These are phyloP conservation scores for Phytopythium oedochilum DNA, from an alignment of 352 stramenopile genomes.

Conservation along the genomic window DNA sequence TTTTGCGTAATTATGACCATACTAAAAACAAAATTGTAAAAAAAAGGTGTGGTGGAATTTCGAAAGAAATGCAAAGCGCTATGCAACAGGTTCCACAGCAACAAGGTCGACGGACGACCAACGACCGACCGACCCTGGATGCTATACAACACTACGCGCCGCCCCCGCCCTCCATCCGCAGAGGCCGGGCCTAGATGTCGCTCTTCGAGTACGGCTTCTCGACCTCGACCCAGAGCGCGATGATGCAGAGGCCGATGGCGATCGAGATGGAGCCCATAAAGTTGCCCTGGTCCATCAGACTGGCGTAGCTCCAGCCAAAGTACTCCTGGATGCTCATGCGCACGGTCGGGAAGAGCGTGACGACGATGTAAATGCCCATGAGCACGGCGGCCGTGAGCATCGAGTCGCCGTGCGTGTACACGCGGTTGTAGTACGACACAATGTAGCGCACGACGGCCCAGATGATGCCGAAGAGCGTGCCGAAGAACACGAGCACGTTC, in stretches of 20 bases:
- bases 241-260: constrained; percentile 77
- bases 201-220: constrained; percentile 44
- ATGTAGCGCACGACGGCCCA: constrained; percentile 84
- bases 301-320: constrained; percentile 87
- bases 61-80: not conserved
- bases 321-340: constrained; percentile 87
- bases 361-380: constrained; percentile 73
- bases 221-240: constrained; percentile 80
- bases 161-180: not conserved
- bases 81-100: not conserved
- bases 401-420: constrained; percentile 72
- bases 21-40: too few relatives aligned
- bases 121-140: too few relatives aligned
- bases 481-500: constrained; percentile 82
- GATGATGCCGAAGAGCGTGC: constrained; percentile 61
- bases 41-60: not conserved
- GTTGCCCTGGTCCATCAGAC: constrained; percentile 85
- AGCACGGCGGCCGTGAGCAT: constrained; percentile 63
- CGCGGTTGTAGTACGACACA: constrained; percentile 63
- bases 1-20: too few relatives aligned
- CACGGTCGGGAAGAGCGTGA: constrained; percentile 73
- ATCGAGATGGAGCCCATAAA: constrained; percentile 82
- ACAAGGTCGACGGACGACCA: too few relatives aligned
- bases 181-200: not conserved
- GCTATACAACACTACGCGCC: not conserved